Evolutionary conservation across 331 rosid genomes (phyloP).

Genomic region (Phaseolus coccineus): DNA sequence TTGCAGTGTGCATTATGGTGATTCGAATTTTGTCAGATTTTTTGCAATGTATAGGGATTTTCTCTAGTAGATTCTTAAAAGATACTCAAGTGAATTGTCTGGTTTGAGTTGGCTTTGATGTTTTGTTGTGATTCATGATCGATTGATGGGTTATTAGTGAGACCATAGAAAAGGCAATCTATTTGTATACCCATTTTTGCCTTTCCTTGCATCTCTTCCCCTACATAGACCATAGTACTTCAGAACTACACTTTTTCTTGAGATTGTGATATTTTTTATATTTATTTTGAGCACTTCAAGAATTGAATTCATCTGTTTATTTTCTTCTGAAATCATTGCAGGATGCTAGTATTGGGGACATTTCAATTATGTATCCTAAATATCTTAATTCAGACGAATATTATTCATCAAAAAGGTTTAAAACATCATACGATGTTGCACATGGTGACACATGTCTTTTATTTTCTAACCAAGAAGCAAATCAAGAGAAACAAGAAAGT

Average conservation of each 20-base stretch:
- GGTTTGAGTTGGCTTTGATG: conserved; percentile 29
- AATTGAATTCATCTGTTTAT: conserved; percentile 9
- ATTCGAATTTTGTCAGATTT: neutral
- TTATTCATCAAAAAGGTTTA: conserved; percentile 24
- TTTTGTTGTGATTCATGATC: conserved; percentile 12
- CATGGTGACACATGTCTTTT: neutral
- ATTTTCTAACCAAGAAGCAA: neutral
- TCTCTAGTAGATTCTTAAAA: conserved; percentile 8
- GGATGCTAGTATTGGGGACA: conserved; percentile 20
- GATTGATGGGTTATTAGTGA: conserved; percentile 16
- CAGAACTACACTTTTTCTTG: conserved; percentile 7
- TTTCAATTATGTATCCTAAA: conserved; percentile 6
- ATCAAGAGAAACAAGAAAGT: neutral
- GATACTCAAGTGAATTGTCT: neutral
- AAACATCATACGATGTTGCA: conserved; percentile 7
- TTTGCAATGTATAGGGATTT: conserved; percentile 19
- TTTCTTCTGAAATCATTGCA: conserved; percentile 40
- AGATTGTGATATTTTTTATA: neutral
- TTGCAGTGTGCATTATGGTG: neutral
- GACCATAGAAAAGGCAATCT: neutral
- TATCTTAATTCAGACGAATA: conserved; percentile 19
- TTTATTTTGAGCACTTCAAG: neutral
- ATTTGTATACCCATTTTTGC: neutral
- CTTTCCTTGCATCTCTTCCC: neutral
- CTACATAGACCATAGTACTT: neutral